Evolutionary conservation across 2,329 filamentous ascomycete genomes (phyloP).

Genomic region (Ophiocordyceps polyrhachis-furcata): DNA sequence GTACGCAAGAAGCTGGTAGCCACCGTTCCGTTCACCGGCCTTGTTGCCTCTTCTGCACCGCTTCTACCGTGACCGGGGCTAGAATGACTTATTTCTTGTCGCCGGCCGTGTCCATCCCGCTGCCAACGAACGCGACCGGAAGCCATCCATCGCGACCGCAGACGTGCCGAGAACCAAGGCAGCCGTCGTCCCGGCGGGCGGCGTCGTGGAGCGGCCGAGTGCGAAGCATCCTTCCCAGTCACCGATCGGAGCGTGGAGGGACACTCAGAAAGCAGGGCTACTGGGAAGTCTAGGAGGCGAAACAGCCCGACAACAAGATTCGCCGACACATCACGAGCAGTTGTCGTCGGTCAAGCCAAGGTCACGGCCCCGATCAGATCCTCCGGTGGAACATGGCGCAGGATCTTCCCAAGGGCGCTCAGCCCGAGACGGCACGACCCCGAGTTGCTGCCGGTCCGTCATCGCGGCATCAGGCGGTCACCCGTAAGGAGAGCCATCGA

Average conservation of each 20-base stretch:
- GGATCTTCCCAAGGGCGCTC: slow-evolving; percentile 6
- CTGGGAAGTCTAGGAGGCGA: slow-evolving; percentile 8
- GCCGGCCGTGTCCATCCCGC: slow-evolving; percentile 4
- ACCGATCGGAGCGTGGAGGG: slow-evolving; percentile 30
- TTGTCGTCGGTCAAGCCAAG: slow-evolving; percentile 5
- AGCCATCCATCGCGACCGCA: neutral
- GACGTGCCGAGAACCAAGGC: neutral
- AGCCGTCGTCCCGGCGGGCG: slow-evolving; percentile 1
- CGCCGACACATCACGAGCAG: slow-evolving; percentile 3
- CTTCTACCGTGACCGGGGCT: neutral
- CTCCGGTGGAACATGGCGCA: slow-evolving; percentile 18
- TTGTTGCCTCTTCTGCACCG: neutral
- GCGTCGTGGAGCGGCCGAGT: slow-evolving; percentile 21
- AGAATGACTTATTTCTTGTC: slow-evolving; percentile 8
- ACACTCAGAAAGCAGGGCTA: slow-evolving; percentile 19
- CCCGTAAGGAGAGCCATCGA: too few species aligned
- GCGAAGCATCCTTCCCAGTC: slow-evolving; percentile 26
- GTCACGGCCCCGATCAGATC: slow-evolving; percentile 12
- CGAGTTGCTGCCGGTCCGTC: neutral
- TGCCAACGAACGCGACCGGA: slow-evolving; percentile 3
- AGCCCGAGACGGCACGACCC: slow-evolving; percentile 6
- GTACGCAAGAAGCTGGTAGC: neutral
- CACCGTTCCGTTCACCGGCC: too few species aligned
- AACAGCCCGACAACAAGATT: neutral
- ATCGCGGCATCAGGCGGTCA: neutral